Conservation (phyloP, 192 early-diverging fungal species). For the Anaeromyces robustus region DNA sequence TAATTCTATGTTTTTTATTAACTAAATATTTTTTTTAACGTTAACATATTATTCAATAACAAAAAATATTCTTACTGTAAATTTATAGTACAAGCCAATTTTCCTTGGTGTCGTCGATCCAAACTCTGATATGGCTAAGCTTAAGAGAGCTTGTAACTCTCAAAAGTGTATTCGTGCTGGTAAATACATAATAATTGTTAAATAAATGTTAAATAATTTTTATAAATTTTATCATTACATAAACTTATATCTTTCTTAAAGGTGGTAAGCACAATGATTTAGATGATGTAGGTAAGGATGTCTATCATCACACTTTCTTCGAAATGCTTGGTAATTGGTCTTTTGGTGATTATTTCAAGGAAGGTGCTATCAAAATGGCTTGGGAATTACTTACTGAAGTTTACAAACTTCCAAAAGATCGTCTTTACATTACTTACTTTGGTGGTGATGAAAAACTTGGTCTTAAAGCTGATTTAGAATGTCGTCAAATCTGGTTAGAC, state of each 20-base stretch:
- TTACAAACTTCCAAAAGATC: constrained; percentile 62
- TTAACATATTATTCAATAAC: too few species aligned
- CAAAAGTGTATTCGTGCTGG: constrained; percentile 99
- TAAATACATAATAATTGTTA: constrained; percentile 10
- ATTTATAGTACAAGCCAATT: constrained; percentile 76
- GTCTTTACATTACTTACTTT: constrained; percentile 95
- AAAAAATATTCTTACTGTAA: too few species aligned
- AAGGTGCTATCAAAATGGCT: constrained; percentile 75
- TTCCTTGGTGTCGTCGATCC: constrained; percentile 91
- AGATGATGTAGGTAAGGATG: constrained; percentile 95
- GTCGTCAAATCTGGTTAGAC: constrained; percentile 81
- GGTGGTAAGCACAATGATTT: constrained; percentile 98
- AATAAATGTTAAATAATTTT: neutral
- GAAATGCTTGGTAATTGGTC: constrained; percentile 99
- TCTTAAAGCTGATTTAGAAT: constrained; percentile 71
- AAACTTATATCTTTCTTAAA: too few species aligned
- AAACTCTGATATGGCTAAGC: constrained; percentile 77
- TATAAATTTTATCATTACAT: too few species aligned
- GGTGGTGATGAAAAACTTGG: constrained; percentile 71
- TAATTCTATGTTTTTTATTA: too few species aligned
- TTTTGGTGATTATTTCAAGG: constrained; percentile 99
- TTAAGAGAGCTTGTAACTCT: constrained; percentile 82
- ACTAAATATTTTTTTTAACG: too few species aligned
- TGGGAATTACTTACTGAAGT: constrained; percentile 88
- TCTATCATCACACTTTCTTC: constrained; percentile 99